These are phyloP conservation scores for Xanthoconium separans DNA, from an alignment of 1,284 basidiomycete genomes.

Conservation along the genomic window DNA sequence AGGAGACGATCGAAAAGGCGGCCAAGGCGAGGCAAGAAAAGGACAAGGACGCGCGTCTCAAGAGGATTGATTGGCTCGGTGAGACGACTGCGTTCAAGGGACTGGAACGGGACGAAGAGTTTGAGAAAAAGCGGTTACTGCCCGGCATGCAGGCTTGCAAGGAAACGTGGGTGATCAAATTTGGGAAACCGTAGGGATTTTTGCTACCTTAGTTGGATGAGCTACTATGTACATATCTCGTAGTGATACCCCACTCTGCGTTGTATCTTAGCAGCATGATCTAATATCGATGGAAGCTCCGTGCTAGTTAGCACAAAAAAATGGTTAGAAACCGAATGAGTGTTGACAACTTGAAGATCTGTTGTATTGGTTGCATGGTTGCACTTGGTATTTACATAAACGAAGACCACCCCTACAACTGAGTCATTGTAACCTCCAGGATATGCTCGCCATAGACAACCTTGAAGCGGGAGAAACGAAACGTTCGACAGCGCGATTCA, in stretches of 20 bases:
- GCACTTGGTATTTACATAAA: no score
- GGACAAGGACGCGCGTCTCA: conserved; percentile 33
- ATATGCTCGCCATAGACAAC: no score
- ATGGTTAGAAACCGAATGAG: background rate
- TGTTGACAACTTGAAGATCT: no score
- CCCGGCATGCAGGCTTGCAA: conserved; percentile 35
- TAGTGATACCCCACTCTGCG: background rate
- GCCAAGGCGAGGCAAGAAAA: conserved; percentile 33
- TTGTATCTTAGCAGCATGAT: background rate
- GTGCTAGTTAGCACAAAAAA: background rate
- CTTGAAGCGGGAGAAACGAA: no score
- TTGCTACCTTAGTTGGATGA: background rate
- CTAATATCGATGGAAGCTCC: background rate
- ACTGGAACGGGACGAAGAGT: conserved; percentile 55
- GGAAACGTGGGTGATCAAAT: conserved; percentile 40
- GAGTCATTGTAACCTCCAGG: no score
- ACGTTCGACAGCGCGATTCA: no score
- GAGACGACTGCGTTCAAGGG: conserved; percentile 55
- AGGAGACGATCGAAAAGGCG: conserved; percentile 38
- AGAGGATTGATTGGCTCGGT: conserved; percentile 60
- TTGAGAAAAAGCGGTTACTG: conserved; percentile 45
- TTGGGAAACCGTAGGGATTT: conserved; percentile 27
- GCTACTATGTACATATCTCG: background rate
- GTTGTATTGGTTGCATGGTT: no score
- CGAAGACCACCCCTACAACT: no score